A percentile compares a stretch with the other conserved stretches of the same genome.
phyloP scores from a whole-genome alignment of 306 rosid species.

The Castanea mollissima region DNA sequence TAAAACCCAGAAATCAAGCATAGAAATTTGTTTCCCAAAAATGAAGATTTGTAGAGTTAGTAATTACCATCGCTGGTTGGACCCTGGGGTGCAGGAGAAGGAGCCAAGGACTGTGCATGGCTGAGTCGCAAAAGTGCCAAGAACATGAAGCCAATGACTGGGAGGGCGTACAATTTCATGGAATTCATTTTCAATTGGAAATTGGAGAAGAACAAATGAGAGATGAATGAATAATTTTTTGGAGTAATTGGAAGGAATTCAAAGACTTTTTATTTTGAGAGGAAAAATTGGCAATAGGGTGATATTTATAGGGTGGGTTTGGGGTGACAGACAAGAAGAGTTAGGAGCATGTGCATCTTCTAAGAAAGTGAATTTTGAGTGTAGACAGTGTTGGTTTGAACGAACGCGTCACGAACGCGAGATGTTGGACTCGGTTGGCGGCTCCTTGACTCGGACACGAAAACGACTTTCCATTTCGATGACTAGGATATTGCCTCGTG shows the following conservation, averaged over 20 bases:
- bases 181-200: constrained; percentile 25
- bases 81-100: constrained; percentile 42
- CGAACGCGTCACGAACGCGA: constrained; percentile 19
- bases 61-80: constrained; percentile 52
- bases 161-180: constrained; percentile 23
- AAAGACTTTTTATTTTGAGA: background rate
- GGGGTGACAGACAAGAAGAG: background rate
- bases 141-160: constrained; percentile 38
- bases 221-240: background rate
- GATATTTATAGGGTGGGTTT: constrained; percentile 22
- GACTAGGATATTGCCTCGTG: background rate
- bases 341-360: constrained; percentile 20
- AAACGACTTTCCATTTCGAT: background rate
- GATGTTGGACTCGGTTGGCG: constrained; percentile 33
- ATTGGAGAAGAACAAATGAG: background rate
- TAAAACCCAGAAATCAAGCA: background rate
- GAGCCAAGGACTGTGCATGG: constrained; percentile 43
- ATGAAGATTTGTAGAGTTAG: background rate
- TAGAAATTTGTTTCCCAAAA: background rate
- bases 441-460: constrained; percentile 23
- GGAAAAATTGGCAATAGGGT: background rate
- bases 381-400: background rate
- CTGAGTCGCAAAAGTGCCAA: constrained; percentile 32
- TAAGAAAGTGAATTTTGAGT: constrained; percentile 3
- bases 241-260: background rate